Evolutionary conservation across 768 basidiomycete genomes (phyloP).

Genomic region (Termitomyces sp.): DNA sequence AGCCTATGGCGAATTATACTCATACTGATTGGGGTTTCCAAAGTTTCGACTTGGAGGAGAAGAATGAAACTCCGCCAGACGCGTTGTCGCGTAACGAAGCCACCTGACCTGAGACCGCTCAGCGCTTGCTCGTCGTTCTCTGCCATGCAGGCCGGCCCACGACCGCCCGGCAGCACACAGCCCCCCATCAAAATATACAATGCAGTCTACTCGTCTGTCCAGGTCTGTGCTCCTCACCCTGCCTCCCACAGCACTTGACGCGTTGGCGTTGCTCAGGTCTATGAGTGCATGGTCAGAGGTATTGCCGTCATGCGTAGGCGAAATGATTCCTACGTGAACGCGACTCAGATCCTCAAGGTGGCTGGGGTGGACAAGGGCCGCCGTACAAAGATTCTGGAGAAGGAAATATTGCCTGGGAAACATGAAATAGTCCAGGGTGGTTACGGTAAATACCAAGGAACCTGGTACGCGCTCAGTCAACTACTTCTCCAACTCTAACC

Average conservation of each 20-base stretch:
- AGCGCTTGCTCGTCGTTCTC: constrained; percentile 21
- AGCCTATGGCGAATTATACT: constrained; percentile 2
- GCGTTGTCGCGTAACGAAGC: constrained; percentile 33
- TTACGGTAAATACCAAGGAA: constrained; percentile 99
- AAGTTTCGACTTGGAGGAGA: background rate
- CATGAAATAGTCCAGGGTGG: constrained; percentile 99
- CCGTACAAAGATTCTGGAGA: constrained; percentile 94
- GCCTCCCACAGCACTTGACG: constrained; percentile 29
- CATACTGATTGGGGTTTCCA: background rate
- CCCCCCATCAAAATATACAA: constrained; percentile 85
- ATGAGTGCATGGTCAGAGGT: constrained; percentile 97
- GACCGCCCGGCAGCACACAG: constrained; percentile 36
- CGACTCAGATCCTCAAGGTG: constrained; percentile 98
- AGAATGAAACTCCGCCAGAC: constrained; percentile 27
- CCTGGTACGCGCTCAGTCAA: constrained; percentile 60
- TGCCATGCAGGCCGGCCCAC: constrained; percentile 42
- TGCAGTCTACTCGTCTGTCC: constrained; percentile 88
- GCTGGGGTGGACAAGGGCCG: constrained; percentile 97
- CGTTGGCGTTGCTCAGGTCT: constrained; percentile 57
- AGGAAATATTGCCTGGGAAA: constrained; percentile 91
- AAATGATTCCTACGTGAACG: constrained; percentile 94
- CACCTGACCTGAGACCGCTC: constrained; percentile 28
- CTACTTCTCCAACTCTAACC: background rate
- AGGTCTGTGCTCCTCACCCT: constrained; percentile 36
- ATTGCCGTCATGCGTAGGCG: constrained; percentile 98